These are phyloP conservation scores for Hyphopichia khmerensis DNA, from an alignment of 1,139 yeast genomes.

Conservation along the genomic window DNA sequence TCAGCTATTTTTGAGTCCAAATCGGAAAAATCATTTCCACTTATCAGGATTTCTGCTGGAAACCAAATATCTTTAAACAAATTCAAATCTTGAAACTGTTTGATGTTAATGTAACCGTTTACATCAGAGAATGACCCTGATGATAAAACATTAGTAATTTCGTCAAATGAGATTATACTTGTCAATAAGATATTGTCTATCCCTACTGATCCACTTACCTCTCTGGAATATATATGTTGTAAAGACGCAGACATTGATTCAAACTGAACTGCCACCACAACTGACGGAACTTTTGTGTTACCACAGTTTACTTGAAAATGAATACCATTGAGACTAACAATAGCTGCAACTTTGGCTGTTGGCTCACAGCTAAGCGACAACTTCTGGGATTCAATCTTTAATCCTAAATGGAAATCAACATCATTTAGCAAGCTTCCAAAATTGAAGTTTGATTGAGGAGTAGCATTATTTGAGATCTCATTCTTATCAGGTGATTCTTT, in stretches of 20 bases:
- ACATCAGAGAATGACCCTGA: slow-evolving; percentile 58
- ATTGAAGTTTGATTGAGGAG: slow-evolving; percentile 19
- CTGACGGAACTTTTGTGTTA: slow-evolving; percentile 36
- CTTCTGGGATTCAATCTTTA: slow-evolving; percentile 70
- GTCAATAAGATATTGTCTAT: slow-evolving; percentile 51
- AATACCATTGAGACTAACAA: slow-evolving; percentile 68
- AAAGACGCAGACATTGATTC: slow-evolving; percentile 63
- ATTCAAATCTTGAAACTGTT: slow-evolving; percentile 84
- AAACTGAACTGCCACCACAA: slow-evolving; percentile 44
- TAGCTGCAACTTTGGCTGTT: slow-evolving; percentile 86
- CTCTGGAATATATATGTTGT: slow-evolving; percentile 89
- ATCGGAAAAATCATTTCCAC: neutral
- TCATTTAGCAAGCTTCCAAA: slow-evolving; percentile 43
- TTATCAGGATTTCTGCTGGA: slow-evolving; percentile 30
- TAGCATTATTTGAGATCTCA: slow-evolving; percentile 4
- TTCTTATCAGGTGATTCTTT: slow-evolving; percentile 1
- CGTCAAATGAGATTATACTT: slow-evolving; percentile 37
- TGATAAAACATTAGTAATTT: slow-evolving; percentile 41
- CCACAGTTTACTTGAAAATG: slow-evolving; percentile 58
- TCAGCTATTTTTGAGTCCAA: neutral
- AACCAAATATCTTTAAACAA: slow-evolving; percentile 85
- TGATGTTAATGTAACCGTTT: slow-evolving; percentile 66
- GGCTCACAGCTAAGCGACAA: slow-evolving; percentile 88
- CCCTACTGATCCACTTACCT: slow-evolving; percentile 72
- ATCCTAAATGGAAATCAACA: slow-evolving; percentile 62